Evolutionary conservation across 768 basidiomycete genomes (phyloP).

Genomic region (Tephrocybe sp.): DNA sequence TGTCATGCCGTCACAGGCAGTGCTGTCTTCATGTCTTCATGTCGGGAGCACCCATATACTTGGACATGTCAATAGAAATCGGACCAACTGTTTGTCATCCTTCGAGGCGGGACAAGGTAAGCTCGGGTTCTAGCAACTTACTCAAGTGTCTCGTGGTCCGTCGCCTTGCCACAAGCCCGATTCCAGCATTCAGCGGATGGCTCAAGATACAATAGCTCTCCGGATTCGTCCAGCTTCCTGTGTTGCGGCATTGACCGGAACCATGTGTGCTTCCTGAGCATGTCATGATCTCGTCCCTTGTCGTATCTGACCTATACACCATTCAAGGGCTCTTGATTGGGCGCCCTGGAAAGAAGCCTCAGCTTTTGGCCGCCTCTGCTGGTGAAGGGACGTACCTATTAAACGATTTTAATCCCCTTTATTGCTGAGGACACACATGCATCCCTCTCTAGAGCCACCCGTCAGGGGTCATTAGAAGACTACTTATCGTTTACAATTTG

Average conservation of each 20-base stretch:
- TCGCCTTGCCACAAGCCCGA: neutral
- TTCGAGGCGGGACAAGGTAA: neutral
- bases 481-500: neutral
- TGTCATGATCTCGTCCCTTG: slow-evolving; percentile 12
- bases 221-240: slow-evolving; percentile 7
- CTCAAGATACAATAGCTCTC: too few species aligned
- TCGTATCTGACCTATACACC: slow-evolving; percentile 1
- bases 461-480: slow-evolving; percentile 6
- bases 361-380: slow-evolving; percentile 7
- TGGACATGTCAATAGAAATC: slow-evolving; percentile 4
- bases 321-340: slow-evolving; percentile 4
- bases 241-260: slow-evolving; percentile 15
- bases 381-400: slow-evolving; percentile 6
- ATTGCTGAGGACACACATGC: neutral
- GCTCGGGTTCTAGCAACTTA: neutral
- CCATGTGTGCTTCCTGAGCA: slow-evolving; percentile 7
- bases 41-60: neutral
- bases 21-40: neutral
- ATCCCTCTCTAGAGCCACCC: slow-evolving; percentile 5
- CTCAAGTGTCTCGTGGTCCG: slow-evolving; percentile 1
- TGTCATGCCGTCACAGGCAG: neutral
- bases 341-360: slow-evolving; percentile 14
- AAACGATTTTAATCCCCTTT: neutral
- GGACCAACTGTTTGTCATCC: neutral
- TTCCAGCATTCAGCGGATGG: slow-evolving; percentile 2